phyloP scores from a whole-genome alignment of 345 rosid genomes.

The Excoecaria agallocha region DNA sequence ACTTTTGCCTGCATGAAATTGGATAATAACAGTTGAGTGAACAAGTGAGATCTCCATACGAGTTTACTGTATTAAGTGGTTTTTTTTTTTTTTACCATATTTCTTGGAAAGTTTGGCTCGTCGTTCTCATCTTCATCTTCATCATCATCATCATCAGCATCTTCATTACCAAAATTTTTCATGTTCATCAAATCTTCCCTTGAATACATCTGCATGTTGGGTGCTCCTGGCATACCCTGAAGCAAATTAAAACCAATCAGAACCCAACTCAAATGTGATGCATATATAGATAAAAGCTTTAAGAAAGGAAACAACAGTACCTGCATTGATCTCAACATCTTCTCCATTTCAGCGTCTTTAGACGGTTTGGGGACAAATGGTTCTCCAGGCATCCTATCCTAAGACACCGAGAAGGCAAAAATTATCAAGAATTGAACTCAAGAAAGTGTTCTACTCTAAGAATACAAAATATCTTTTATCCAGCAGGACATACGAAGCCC shows the following conservation, averaged over 20 bases:
- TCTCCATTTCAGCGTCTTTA: conserved; percentile 98
- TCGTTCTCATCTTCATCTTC: conserved; percentile 72
- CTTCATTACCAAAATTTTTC: conserved; percentile 55
- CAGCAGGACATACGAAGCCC: background rate
- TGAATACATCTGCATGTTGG: conserved; percentile 87
- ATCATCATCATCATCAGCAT: conserved; percentile 63
- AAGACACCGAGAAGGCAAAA: conserved; percentile 17
- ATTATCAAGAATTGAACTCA: background rate
- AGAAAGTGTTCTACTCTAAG: conserved; percentile 2
- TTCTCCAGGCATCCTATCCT: conserved; percentile 88
- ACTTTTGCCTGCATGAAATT: conserved; percentile 53
- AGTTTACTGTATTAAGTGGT: background rate
- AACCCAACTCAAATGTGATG: background rate
- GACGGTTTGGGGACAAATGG: conserved; percentile 79
- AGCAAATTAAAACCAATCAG: conserved; percentile 1
- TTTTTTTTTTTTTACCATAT: conserved; percentile 63
- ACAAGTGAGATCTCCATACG: background rate
- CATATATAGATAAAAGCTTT: conserved; percentile 3
- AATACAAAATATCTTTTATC: background rate
- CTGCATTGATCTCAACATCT: conserved; percentile 90
- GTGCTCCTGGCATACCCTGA: conserved; percentile 99
- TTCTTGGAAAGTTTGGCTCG: conserved; percentile 56
- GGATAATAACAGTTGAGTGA: background rate
- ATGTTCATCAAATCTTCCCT: conserved; percentile 78
- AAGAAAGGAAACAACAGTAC: conserved; percentile 25